Percentiles rank a stretch among this genome's conserved stretches.
Evolutionary conservation across 352 stramenopile species (phyloP).

Genomic region (Pythium oligandrum): DNA sequence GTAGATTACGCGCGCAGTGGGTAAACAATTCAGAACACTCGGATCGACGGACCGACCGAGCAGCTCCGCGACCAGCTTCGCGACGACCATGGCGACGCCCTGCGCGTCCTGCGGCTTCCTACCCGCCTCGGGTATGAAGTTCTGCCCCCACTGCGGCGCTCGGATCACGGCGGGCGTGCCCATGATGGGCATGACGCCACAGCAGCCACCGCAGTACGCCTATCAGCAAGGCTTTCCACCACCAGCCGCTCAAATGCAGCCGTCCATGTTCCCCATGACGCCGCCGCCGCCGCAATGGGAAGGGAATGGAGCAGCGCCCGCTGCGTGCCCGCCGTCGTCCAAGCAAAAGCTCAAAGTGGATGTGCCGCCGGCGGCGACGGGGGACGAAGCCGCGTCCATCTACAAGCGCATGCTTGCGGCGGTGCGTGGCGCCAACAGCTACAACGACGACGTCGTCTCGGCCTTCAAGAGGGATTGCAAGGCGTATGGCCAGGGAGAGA

Average conservation of each 20-base stretch:
- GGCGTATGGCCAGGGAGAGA: constrained; percentile 54
- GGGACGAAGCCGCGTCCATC: constrained; percentile 67
- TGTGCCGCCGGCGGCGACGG: constrained; percentile 50
- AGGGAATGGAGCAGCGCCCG: constrained; percentile 1
- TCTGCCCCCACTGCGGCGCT: constrained; percentile 52
- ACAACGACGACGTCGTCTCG: constrained; percentile 63
- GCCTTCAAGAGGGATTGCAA: constrained; percentile 83
- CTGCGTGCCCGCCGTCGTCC: not conserved
- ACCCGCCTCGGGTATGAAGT: constrained; percentile 24
- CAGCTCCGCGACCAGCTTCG: no score
- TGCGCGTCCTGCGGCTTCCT: constrained; percentile 41
- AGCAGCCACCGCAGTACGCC: not conserved
- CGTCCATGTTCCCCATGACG: not conserved
- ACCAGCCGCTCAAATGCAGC: not conserved
- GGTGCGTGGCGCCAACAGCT: constrained; percentile 64
- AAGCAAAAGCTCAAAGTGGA: constrained; percentile 20
- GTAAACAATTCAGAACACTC: no score
- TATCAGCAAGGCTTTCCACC: constrained; percentile 1
- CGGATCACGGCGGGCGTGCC: constrained; percentile 12
- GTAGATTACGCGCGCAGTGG: no score
- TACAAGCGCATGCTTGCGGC: constrained; percentile 80
- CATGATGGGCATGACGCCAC: not conserved
- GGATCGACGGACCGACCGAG: no score
- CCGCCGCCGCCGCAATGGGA: no score
- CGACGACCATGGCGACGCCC: constrained; percentile 15